Base-by-base conservation (phyloP, 2,329 filamentous ascomycete genomes). In the Xylariaceae sp. region DNA sequence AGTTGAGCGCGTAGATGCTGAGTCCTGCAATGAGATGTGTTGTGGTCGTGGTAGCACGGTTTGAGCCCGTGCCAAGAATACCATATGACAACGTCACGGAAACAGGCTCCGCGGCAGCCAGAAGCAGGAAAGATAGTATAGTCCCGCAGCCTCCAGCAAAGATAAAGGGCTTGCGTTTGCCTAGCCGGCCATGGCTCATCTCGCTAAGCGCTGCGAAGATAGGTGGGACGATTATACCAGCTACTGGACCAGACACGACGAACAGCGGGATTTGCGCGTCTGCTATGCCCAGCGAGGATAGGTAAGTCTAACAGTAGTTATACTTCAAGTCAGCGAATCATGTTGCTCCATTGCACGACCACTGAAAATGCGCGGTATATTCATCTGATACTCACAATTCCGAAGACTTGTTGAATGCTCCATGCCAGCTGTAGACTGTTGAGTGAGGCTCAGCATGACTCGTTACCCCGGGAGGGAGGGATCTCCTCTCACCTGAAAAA, bases 371-470 rank as follows among this genome's bases (percentile, higher is more conserved):
- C 22, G 6, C 23, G 11, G 22, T 8, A 19, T 17, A 6, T 41
- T 33, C 23, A 10, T 23, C 8, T 33, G 25, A 16, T 16, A 41
- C 38, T 25, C 16, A 41, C 38, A n/a, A 41, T 41, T 6, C 38
- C 38, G 16, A 41, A 41, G 38, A 41, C 38, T 33, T 41, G 38
- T 14, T 41, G 38, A n/a, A 41, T 25, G 38, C 38, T 41, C 38
- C 38, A 41, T 20, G 38, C 12, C 25, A 41, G 19, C 25, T 41
- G 38, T 11, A 41, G 25, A 27, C 38, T 41, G 29, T 20, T 17
- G 14, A 41, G 25, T 29, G 25, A 29, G 25, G 25, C 25, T 29
- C 25, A 29, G 25, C 25, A 29, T 29, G 25, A 29, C 25, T 29
- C 25, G 25, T 29, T 29, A 29, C 25, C 25, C 25, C 25, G 25